These are phyloP conservation scores for Suaeda aralocaspica DNA, from an alignment of 148 eudicot species.

Conservation along the genomic window DNA sequence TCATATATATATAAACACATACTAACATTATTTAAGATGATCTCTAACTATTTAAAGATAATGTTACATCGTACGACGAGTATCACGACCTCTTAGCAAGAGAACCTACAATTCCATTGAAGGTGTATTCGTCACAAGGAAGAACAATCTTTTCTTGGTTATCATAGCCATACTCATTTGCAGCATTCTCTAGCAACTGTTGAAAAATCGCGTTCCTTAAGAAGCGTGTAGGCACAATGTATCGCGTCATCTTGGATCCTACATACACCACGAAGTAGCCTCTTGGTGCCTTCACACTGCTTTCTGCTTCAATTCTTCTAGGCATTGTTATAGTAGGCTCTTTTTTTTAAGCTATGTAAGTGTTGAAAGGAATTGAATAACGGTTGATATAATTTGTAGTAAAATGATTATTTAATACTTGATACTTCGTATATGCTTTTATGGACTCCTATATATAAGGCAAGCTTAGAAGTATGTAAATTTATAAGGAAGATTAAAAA, in stretches of 20 bases:
- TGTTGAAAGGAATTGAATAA: background rate
- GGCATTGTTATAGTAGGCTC: slow-evolving; percentile 8
- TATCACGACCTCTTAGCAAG: slow-evolving; percentile 8
- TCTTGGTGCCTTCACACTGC: slow-evolving; percentile 39
- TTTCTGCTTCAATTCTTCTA: slow-evolving; percentile 29
- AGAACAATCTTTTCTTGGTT: slow-evolving; percentile 36
- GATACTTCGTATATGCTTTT: too few relatives aligned
- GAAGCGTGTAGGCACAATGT: slow-evolving; percentile 40
- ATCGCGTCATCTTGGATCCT: slow-evolving; percentile 46
- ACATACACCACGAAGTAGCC: slow-evolving; percentile 82
- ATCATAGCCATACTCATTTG: slow-evolving; percentile 50
- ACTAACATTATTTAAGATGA: too few relatives aligned
- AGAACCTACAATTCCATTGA: slow-evolving; percentile 21
- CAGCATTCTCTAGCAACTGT: slow-evolving; percentile 46
- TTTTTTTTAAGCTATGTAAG: too few relatives aligned
- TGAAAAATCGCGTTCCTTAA: slow-evolving; percentile 50
- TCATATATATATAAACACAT: too few relatives aligned
- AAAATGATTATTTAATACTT: too few relatives aligned
- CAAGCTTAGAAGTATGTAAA: background rate
- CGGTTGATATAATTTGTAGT: too few relatives aligned
- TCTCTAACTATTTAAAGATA: too few relatives aligned
- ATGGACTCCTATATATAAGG: background rate
- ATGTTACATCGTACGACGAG: too few relatives aligned
- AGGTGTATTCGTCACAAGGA: slow-evolving; percentile 52
- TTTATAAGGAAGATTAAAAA: background rate